A percentile compares a stretch with the other conserved stretches of the same genome.
Conservation (phyloP, 208 protist genomes). For the Wallacemonas sp. region DNA sequence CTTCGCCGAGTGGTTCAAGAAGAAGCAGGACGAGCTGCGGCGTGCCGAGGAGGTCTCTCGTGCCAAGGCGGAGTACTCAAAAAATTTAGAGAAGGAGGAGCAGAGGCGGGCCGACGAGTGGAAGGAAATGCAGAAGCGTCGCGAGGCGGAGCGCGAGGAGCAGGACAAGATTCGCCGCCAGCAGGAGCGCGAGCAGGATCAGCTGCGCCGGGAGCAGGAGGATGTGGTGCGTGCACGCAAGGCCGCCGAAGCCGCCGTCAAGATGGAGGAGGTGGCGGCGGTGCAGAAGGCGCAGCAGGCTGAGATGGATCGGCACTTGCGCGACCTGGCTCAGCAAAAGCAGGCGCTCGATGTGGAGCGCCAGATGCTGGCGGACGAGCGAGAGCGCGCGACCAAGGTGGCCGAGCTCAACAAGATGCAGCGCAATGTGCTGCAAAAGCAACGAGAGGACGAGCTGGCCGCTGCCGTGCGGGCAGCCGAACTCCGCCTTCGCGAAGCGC, state of each 20-base stretch:
- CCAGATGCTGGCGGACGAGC: constrained; percentile 56
- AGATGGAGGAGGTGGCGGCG: constrained; percentile 57
- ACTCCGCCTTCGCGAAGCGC: constrained; percentile 60
- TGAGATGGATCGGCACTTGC: constrained; percentile 74
- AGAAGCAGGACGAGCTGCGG: constrained; percentile 82
- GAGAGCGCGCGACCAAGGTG: constrained; percentile 37
- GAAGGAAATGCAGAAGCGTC: constrained; percentile 70
- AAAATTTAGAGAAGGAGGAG: constrained; percentile 73
- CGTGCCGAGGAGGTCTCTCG: constrained; percentile 67
- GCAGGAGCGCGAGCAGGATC: constrained; percentile 45
- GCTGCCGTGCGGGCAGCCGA: constrained; percentile 63
- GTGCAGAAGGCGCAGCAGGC: constrained; percentile 75
- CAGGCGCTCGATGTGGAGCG: constrained; percentile 67
- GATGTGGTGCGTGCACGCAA: constrained; percentile 32
- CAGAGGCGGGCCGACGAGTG: constrained; percentile 66
- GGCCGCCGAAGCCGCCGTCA: constrained; percentile 42
- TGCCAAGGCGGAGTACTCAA: constrained; percentile 75
- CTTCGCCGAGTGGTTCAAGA: constrained; percentile 85
- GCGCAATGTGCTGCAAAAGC: constrained; percentile 44
- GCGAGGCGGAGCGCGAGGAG: constrained; percentile 60
- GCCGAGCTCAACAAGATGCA: constrained; percentile 49
- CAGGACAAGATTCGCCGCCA: constrained; percentile 44
- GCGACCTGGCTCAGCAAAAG: constrained; percentile 71
- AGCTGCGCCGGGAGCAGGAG: constrained; percentile 52
- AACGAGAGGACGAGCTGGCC: constrained; percentile 65